Evolutionary conservation across 345 rosid genomes (phyloP).

Genomic region (Ceriops zippeliana): DNA sequence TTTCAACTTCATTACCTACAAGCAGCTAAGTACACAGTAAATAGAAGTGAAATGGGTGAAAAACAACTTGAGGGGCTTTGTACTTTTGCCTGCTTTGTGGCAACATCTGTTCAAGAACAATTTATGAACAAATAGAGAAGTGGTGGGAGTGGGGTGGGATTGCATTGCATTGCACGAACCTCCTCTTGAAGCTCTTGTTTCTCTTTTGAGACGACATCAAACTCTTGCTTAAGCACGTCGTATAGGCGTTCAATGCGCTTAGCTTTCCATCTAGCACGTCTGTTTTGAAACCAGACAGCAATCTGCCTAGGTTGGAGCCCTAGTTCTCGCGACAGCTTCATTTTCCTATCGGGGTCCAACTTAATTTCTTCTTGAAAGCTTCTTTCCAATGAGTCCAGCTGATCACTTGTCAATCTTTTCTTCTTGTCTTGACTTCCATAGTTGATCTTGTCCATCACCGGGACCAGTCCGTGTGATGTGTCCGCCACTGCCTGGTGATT

Average conservation of each 20-base stretch:
- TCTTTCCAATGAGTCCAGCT: conserved; percentile 67
- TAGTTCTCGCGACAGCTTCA: conserved; percentile 74
- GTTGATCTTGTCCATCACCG: conserved; percentile 39
- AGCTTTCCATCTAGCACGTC: conserved; percentile 85
- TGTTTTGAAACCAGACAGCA: conserved; percentile 92
- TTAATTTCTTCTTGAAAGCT: conserved; percentile 83
- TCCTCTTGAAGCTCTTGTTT: conserved; percentile 76
- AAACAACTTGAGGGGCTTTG: no score
- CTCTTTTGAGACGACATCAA: conserved; percentile 54
- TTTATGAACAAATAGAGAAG: not conserved
- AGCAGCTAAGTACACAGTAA: no score
- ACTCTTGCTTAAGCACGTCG: conserved; percentile 63
- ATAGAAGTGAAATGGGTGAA: no score
- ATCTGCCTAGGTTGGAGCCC: conserved; percentile 87
- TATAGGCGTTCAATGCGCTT: conserved; percentile 79
- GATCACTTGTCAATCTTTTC: conserved; percentile 65
- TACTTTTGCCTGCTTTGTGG: no score
- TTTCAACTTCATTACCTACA: conserved; percentile 52
- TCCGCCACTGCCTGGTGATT: conserved; percentile 41
- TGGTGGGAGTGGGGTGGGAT: not conserved
- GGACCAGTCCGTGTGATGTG: conserved; percentile 31
- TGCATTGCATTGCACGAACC: conserved; percentile 32
- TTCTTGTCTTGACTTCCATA: conserved; percentile 52
- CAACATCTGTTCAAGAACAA: not conserved
- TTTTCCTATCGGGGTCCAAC: conserved; percentile 73